Conservation (phyloP, 306 rosid genomes). For the Cucumis melo region DNA sequence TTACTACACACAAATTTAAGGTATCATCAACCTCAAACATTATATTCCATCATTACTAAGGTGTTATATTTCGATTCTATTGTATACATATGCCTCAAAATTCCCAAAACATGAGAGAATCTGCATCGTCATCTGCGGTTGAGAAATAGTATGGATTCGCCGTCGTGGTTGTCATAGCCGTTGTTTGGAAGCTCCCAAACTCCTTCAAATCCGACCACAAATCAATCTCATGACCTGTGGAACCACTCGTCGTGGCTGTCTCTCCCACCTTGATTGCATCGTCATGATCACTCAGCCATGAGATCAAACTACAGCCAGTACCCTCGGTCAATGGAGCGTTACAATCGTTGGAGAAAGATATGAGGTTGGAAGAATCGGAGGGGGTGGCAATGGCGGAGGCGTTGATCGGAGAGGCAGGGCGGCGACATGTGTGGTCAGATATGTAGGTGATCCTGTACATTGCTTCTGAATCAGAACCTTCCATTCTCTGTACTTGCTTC, state of each 20-base stretch:
- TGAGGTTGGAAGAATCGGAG: neutral
- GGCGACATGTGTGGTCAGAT: constrained; percentile 57
- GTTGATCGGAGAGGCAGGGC: neutral
- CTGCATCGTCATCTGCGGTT: neutral
- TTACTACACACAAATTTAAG: neutral
- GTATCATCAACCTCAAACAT: neutral
- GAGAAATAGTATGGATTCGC: neutral
- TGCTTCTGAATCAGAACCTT: constrained; percentile 21
- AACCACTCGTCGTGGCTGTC: neutral
- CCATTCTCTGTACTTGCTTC: constrained; percentile 48
- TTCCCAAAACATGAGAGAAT: neutral
- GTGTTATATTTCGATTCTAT: neutral
- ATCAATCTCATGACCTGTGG: neutral
- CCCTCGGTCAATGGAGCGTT: neutral
- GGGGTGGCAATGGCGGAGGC: neutral
- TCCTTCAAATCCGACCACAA: neutral
- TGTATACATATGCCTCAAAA: neutral
- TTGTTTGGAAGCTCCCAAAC: neutral
- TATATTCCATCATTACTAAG: neutral
- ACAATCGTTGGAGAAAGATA: neutral
- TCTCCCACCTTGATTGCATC: neutral
- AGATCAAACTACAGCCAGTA: neutral
- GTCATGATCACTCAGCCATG: neutral
- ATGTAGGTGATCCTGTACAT: constrained; percentile 46
- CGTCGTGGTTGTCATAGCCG: neutral